Percentiles rank a stretch among this genome's conserved stretches.
These are phyloP conservation scores for Pelargonium myrrhifolium DNA, from an alignment of 441 rosid genomes.

Conservation along the genomic window DNA sequence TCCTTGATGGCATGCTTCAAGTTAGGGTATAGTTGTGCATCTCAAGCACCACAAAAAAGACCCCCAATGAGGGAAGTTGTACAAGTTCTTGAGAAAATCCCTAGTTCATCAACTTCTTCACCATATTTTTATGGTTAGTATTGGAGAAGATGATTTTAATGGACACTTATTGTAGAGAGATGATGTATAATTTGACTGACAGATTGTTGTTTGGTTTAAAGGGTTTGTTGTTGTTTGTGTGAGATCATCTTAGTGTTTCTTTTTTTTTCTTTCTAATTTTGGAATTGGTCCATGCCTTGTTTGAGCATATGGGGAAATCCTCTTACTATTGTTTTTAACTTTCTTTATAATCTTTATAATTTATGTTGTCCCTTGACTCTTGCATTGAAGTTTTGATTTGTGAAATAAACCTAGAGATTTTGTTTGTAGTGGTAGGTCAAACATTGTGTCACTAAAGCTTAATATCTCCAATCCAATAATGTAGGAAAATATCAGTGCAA, in stretches of 20 bases:
- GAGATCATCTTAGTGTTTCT: background rate
- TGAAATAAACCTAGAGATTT: too few species aligned
- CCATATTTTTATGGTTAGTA: too few species aligned
- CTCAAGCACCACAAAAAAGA: slow-evolving; percentile 59
- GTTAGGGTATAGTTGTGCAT: slow-evolving; percentile 62
- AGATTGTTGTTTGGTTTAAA: background rate
- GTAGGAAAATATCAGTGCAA: too few species aligned
- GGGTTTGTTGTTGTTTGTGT: background rate
- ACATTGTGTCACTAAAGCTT: too few species aligned
- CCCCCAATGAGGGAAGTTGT: slow-evolving; percentile 69
- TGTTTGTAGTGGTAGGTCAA: too few species aligned
- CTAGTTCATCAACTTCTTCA: background rate
- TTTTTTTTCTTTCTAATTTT: background rate
- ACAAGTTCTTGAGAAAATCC: slow-evolving; percentile 54
- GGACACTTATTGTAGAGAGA: background rate
- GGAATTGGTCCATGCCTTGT: background rate
- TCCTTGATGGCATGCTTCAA: slow-evolving; percentile 45
- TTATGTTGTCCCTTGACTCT: background rate
- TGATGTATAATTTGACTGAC: background rate
- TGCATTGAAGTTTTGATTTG: too few species aligned
- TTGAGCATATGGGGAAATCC: background rate
- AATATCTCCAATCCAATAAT: too few species aligned
- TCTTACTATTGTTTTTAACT: background rate
- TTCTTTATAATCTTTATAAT: background rate
- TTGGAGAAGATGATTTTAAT: background rate